These are phyloP conservation scores for Jamesozyma piceae DNA, from an alignment of 805 yeast genomes.

Conservation along the genomic window DNA sequence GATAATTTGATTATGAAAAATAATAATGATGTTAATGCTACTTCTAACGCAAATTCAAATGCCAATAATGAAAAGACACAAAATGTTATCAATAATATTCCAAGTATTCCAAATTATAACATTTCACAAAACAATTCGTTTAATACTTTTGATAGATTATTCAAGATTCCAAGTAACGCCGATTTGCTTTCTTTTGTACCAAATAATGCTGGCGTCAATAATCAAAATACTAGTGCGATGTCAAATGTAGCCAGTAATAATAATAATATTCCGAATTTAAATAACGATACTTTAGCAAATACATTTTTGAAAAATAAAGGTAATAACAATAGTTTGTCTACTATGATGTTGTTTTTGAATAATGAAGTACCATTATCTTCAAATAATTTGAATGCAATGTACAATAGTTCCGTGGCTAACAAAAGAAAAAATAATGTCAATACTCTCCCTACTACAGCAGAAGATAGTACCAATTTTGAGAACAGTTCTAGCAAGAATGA, in stretches of 20 bases:
- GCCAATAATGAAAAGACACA: neutral
- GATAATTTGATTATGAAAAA: neutral
- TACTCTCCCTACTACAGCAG: neutral
- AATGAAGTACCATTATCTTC: conserved; percentile 8
- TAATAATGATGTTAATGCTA: neutral
- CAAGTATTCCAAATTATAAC: neutral
- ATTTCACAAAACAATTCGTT: conserved; percentile 2
- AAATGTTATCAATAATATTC: neutral
- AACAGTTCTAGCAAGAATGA: neutral
- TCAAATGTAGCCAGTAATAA: neutral
- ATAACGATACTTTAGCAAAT: neutral
- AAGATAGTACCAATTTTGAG: neutral
- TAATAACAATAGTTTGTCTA: conserved; percentile 4
- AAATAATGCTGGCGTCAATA: neutral
- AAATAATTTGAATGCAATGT: conserved; percentile 3
- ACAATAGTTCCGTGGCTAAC: neutral
- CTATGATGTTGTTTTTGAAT: conserved; percentile 10
- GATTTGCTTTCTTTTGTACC: conserved; percentile 8
- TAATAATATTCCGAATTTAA: neutral
- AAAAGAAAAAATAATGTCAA: neutral
- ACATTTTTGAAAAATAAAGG: neutral
- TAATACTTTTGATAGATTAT: conserved; percentile 14
- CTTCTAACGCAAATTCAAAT: neutral
- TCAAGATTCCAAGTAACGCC: conserved; percentile 22
- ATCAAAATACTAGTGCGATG: neutral